phyloP scores from a whole-genome alignment of 208 protist species.

The Acanthamoeba lugdunensis region DNA sequence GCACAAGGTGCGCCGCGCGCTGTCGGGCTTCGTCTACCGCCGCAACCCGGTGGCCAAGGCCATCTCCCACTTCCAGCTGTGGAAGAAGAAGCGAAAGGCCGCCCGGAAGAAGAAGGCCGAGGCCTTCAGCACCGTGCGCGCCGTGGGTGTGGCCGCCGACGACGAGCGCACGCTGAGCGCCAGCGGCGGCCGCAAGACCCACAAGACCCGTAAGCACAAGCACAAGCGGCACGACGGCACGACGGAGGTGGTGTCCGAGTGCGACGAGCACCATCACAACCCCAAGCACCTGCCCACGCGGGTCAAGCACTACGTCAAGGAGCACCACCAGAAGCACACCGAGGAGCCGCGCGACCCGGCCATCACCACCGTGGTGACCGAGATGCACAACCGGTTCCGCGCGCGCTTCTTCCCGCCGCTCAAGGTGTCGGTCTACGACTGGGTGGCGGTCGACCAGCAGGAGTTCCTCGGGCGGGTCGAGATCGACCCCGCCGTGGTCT shows the following conservation, averaged over 20 bases:
- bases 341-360: conserved; percentile 42
- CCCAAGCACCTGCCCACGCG: conserved; percentile 16
- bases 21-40: conserved; percentile 52
- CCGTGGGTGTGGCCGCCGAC: not conserved
- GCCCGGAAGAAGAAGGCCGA: conserved; percentile 19
- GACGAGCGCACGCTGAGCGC: not conserved
- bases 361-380: conserved; percentile 39
- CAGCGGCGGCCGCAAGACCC: not conserved
- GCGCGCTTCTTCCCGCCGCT: conserved; percentile 51
- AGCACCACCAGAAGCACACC: conserved; percentile 12
- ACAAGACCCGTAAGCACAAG: not conserved
- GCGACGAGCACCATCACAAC: not conserved
- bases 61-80: conserved; percentile 8
- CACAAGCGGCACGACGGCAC: not conserved
- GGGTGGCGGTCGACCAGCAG: conserved; percentile 30
- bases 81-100: conserved; percentile 33
- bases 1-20: not conserved
- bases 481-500: conserved; percentile 34
- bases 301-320: conserved; percentile 27
- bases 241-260: not conserved
- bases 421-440: conserved; percentile 57
- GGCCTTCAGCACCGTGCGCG: conserved; percentile 20
- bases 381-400: conserved; percentile 51
- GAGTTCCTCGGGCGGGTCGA: conserved; percentile 39
- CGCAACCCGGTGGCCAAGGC: conserved; percentile 53